Evolutionary conservation across 352 stramenopile species (phyloP).

Genomic region (Globisporangium cylindrosporum): DNA sequence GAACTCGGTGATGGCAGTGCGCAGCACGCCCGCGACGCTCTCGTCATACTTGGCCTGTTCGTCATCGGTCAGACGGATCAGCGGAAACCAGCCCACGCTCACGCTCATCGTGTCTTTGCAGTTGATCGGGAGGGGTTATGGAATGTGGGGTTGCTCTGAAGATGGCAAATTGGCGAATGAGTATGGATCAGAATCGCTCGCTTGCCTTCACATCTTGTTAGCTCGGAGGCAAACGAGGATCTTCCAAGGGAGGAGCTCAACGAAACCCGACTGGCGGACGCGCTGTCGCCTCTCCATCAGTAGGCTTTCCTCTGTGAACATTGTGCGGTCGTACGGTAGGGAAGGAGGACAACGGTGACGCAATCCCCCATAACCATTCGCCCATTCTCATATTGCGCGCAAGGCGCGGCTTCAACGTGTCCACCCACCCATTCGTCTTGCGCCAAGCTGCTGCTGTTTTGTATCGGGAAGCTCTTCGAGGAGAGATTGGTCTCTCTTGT

Average conservation of each 20-base stretch:
- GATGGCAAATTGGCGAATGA: constrained; percentile 13
- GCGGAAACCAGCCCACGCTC: constrained; percentile 14
- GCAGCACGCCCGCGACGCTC: constrained; percentile 1
- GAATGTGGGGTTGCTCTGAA: not conserved
- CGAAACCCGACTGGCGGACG: not conserved
- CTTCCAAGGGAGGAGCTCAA: not conserved
- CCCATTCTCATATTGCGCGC: not conserved
- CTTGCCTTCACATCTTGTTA: constrained; percentile 10
- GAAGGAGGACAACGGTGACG: not conserved
- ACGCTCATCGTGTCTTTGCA: constrained; percentile 2
- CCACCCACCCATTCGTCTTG: not conserved
- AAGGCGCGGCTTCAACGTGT: not conserved
- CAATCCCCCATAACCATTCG: not conserved
- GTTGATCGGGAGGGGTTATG: not conserved
- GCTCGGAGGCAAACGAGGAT: not conserved
- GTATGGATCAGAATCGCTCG: not conserved
- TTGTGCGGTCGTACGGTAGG: not conserved
- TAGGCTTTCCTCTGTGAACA: not conserved
- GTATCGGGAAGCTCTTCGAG: not conserved
- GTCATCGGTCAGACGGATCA: constrained; percentile 14
- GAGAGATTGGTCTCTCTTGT: not conserved
- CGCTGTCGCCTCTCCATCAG: not conserved
- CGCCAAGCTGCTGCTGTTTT: not conserved
- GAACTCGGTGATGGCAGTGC: constrained; percentile 13
- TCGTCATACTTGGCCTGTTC: constrained; percentile 15